Evolutionary conservation across 257 asterid species (phyloP).

Genomic region (Capsicum rhomboideum): DNA sequence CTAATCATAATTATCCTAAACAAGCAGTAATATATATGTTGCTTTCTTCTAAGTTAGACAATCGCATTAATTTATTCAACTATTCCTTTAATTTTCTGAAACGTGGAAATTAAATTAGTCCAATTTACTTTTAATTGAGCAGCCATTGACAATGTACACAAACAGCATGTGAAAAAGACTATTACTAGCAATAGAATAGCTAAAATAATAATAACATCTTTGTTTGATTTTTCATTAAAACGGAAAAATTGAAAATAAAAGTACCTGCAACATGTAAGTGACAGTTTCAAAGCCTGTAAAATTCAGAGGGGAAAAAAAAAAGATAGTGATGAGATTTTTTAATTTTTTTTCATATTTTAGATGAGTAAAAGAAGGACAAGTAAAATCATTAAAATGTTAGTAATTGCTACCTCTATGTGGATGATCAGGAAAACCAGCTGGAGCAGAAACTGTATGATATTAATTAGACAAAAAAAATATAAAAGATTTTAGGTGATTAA

Average conservation of each 20-base stretch:
- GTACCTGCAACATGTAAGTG: slow-evolving; percentile 87
- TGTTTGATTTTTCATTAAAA: background rate
- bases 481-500: background rate
- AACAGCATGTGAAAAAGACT: background rate
- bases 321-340: background rate
- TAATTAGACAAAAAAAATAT: background rate
- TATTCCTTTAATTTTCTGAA: background rate
- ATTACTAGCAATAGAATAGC: background rate
- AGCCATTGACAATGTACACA: background rate
- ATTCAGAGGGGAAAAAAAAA: background rate
- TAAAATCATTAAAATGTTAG: background rate
- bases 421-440: slow-evolving; percentile 98
- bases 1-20: too few relatives aligned
- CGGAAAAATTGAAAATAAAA: background rate
- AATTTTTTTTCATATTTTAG: too few relatives aligned
- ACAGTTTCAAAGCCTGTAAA: slow-evolving; percentile 87
- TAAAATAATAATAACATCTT: background rate
- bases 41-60: background rate
- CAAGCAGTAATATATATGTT: background rate
- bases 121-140: background rate
- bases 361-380: background rate
- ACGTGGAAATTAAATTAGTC: background rate
- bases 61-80: background rate
- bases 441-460: slow-evolving; percentile 63
- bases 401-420: slow-evolving; percentile 79